Percentiles rank a stretch among this genome's conserved stretches.
phyloP scores from a whole-genome alignment of 2,329 filamentous ascomycete species.

The Torrubiellomyces zombiae region DNA sequence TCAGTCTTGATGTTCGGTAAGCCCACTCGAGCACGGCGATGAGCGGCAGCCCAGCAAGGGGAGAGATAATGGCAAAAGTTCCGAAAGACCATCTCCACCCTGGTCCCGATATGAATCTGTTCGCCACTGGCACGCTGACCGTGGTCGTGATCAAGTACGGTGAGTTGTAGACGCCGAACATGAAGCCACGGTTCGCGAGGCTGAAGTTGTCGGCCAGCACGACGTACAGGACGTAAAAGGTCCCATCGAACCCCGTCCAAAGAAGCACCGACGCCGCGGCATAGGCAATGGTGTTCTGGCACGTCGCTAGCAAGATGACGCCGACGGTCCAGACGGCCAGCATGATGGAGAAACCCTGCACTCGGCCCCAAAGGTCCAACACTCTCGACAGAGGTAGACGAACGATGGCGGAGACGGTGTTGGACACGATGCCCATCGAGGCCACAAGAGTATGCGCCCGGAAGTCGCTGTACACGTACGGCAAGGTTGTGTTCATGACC shows the following conservation, averaged over 20 bases:
- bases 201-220: conserved; percentile 46
- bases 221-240: conserved; percentile 45
- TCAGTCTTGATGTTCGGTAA: conserved; percentile 35
- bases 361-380: conserved; percentile 45
- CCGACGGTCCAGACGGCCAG: conserved; percentile 27
- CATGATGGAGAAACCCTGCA: conserved; percentile 40
- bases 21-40: conserved; percentile 36
- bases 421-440: conserved; percentile 35
- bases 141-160: conserved; percentile 29
- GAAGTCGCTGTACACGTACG: conserved; percentile 34
- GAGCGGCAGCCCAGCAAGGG: conserved; percentile 30
- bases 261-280: conserved; percentile 45
- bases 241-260: conserved; percentile 39
- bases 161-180: conserved; percentile 21
- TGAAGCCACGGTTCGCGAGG: conserved; percentile 19
- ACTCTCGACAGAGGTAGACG: conserved; percentile 46
- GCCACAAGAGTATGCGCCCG: conserved; percentile 34
- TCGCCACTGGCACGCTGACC: conserved; percentile 12
- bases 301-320: conserved; percentile 45
- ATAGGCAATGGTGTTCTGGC: conserved; percentile 22
- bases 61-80: conserved; percentile 39
- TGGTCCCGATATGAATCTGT: conserved; percentile 15
- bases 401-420: conserved; percentile 37
- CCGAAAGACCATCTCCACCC: conserved; percentile 33
- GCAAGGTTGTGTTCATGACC: conserved; percentile 22